Percentiles rank a stretch among this genome's conserved stretches.
phyloP scores from a whole-genome alignment of 768 basidiomycete genomes.

The Baorangia bicolor region DNA sequence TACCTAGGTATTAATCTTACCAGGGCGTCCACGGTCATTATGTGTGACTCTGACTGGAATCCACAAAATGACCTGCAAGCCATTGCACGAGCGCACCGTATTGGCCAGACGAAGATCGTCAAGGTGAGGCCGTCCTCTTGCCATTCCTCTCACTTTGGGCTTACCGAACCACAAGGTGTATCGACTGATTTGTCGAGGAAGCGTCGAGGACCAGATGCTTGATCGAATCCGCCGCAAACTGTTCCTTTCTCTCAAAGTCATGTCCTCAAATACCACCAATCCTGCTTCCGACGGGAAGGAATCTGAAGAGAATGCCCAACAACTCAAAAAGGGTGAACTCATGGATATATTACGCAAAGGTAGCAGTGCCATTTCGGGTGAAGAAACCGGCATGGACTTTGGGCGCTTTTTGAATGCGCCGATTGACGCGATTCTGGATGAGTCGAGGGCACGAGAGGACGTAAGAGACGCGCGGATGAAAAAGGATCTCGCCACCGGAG shows the following conservation, averaged over 20 bases:
- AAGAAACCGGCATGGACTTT: conserved; percentile 41
- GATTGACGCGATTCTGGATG: conserved; percentile 44
- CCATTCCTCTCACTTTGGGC: background rate
- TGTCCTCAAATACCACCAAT: conserved; percentile 40
- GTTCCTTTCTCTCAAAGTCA: conserved; percentile 62
- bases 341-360: conserved; percentile 57
- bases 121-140: conserved; percentile 38
- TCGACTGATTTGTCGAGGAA: conserved; percentile 64
- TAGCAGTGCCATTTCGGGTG: conserved; percentile 49
- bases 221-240: conserved; percentile 70
- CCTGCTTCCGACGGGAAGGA: conserved; percentile 18
- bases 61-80: conserved; percentile 83
- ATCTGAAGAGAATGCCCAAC: conserved; percentile 27
- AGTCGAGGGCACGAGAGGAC: conserved; percentile 43
- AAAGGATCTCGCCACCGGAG: conserved; percentile 33
- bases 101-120: conserved; percentile 72
- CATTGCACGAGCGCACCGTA: conserved; percentile 81
- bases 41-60: conserved; percentile 74
- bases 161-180: conserved; percentile 47
- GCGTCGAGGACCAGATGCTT: conserved; percentile 77
- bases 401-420: conserved; percentile 44
- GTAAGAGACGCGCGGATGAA: conserved; percentile 46
- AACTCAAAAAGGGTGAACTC: conserved; percentile 45
- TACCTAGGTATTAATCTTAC: conserved; percentile 74
- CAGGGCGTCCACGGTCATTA: conserved; percentile 75